Base-by-base conservation (phyloP, 805 yeast genomes). In the Wickerhamiella kazuoi region DNA sequence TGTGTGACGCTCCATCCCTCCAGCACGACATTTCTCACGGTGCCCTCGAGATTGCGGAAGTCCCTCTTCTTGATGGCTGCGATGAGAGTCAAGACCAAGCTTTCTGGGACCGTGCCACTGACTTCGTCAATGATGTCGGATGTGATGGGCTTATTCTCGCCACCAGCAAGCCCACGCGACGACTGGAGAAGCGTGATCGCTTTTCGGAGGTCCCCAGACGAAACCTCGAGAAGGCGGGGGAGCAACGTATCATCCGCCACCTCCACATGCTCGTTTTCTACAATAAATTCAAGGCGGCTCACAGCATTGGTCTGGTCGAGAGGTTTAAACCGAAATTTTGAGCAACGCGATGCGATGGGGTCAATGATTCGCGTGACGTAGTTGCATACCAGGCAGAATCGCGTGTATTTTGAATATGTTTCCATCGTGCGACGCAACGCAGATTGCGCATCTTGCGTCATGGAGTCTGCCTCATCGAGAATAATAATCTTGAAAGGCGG, bases 331-430 rank as follows among this genome's bases (percentile, higher is more conserved):
- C 98, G 66, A 58, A 90, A 90, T 57, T 90, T 90, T 31, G 96
- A 82, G 61, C 98, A 90, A 55, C 99, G 71, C 37, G 94, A 82
- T 3, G 97, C 95, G 43, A 90, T 62, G 2, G 99, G 99, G 50
- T 87, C 97, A 46, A 90, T 90, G 49, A 90, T 90, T 43, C 97
- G 69, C 2, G 99, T 90, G 45, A 90, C 90, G 60, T 90, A 90
- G 56, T 90, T 90, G 66, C 99, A 90, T 38, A 90, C 79, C 44
- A 90, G 63, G 57, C 97, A 90, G 61, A 90, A 90, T 50, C 99
- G 69, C 1, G 98, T 81, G 39, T 84, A 83, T 30, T 72, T 70
- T 1, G 97, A 79, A 43, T 49, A 49, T 8, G 41, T 45, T 39
- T 51, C 55, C 86, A 80, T 80, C 1, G 94, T 84, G 59, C 96